These are phyloP conservation scores for Botrytis porri DNA, from an alignment of 2,329 filamentous ascomycete genomes.

Conservation along the genomic window DNA sequence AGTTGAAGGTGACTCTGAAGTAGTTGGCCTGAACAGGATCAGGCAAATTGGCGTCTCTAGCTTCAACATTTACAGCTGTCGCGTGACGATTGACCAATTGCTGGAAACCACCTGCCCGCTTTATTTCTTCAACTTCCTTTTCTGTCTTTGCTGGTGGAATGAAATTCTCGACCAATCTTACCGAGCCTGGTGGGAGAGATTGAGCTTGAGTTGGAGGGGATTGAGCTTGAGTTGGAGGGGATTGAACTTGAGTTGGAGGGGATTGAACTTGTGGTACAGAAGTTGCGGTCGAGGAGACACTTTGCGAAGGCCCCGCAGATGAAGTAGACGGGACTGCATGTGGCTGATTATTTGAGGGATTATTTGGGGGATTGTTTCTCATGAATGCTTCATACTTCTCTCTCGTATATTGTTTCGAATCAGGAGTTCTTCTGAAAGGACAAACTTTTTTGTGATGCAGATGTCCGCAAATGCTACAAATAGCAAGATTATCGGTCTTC, in stretches of 20 bases:
- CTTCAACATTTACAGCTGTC: not conserved
- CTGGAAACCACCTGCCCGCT: not conserved
- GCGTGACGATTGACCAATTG: not conserved
- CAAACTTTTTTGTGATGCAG: not conserved
- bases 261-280: not conserved
- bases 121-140: not conserved
- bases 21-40: constrained; percentile 37
- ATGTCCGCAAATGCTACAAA: not conserved
- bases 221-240: too few relatives aligned
- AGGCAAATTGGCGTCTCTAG: not conserved
- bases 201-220: not conserved
- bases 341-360: too few relatives aligned
- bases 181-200: not conserved
- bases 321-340: not conserved
- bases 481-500: not conserved
- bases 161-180: not conserved
- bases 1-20: constrained; percentile 12
- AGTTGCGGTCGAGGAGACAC: not conserved
- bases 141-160: not conserved
- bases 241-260: too few relatives aligned
- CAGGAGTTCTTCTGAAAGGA: not conserved
- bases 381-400: not conserved
- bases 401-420: not conserved
- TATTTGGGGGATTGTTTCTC: too few relatives aligned
- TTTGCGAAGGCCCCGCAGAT: not conserved